A percentile compares a stretch with the other conserved stretches of the same genome.
Conservation (phyloP, 2,329 filamentous ascomycete genomes). For the Basipetospora chlamydospora region DNA sequence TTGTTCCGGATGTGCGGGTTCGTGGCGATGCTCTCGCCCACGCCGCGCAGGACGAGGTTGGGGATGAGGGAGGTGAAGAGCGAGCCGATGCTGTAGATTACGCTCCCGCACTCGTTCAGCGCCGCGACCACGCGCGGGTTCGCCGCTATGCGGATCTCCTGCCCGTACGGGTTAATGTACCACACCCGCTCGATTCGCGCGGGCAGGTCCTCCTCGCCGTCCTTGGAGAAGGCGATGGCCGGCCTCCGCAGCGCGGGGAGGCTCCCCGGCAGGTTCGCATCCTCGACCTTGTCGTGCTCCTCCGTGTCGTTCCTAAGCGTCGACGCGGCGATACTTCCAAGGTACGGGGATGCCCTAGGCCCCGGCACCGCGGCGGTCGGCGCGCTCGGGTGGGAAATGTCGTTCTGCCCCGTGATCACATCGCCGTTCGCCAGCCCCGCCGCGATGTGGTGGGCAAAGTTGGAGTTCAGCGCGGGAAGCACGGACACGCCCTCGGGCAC, state of each 20-base stretch:
- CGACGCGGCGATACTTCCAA: too few species aligned
- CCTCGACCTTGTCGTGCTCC: slow-evolving; percentile 54
- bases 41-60: slow-evolving; percentile 58
- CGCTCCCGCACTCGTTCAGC: slow-evolving; percentile 45
- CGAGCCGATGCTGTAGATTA: slow-evolving; percentile 89
- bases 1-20: slow-evolving; percentile 42
- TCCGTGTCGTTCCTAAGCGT: slow-evolving; percentile 19
- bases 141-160: slow-evolving; percentile 74
- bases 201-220: slow-evolving; percentile 58
- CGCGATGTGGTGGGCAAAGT: slow-evolving; percentile 89
- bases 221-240: slow-evolving; percentile 72
- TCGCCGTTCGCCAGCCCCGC: slow-evolving; percentile 64
- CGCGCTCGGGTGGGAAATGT: slow-evolving; percentile 71
- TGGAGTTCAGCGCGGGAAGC: slow-evolving; percentile 83
- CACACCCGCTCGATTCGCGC: slow-evolving; percentile 69
- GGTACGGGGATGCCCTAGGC: slow-evolving; percentile 18
- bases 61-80: slow-evolving; percentile 84
- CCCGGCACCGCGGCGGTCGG: slow-evolving; percentile 33
- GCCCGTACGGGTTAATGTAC: slow-evolving; percentile 99
- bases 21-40: slow-evolving; percentile 43
- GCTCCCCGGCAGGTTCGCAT: slow-evolving; percentile 69
- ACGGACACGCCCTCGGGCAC: slow-evolving; percentile 65
- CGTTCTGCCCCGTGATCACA: slow-evolving; percentile 79
- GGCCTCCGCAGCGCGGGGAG: slow-evolving; percentile 66
- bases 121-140: slow-evolving; percentile 68